Evolutionary conservation across 75 land plant genomes (phyloP).

Genomic region (Cunninghamia lanceolata): DNA sequence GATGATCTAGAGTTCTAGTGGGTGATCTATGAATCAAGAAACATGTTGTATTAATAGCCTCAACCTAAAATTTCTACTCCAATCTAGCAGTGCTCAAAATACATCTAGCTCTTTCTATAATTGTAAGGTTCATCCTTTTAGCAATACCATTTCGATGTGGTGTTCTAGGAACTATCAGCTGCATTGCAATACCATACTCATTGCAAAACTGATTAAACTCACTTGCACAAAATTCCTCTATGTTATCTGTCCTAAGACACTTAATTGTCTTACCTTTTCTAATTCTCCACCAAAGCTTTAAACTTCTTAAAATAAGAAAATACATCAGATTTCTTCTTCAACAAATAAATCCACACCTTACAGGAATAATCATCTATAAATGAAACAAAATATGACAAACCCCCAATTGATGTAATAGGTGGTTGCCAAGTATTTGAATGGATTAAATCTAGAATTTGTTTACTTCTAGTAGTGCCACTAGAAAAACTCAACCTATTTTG

Average conservation of each 20-base stretch:
- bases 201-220: constrained; percentile 11
- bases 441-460: too few species aligned
- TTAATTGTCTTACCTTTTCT: constrained; percentile 8
- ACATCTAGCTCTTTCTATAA: constrained; percentile 21
- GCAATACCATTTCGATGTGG: constrained; percentile 43
- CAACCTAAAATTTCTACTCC: constrained; percentile 29
- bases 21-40: constrained; percentile 18
- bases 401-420: constrained; percentile 9
- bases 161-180: constrained; percentile 13
- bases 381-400: too few species aligned
- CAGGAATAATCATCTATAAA: constrained; percentile 35
- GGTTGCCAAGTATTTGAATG: constrained; percentile 28
- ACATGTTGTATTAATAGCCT: constrained; percentile 17
- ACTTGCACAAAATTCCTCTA: constrained; percentile 17
- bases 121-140: constrained; percentile 23
- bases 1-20: constrained; percentile 7
- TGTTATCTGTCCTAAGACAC: constrained; percentile 18
- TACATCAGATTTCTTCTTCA: constrained; percentile 30
- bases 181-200: constrained; percentile 15
- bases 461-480: too few species aligned
- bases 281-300: not conserved
- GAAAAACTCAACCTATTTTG: too few species aligned
- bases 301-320: constrained; percentile 15
- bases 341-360: constrained; percentile 26
- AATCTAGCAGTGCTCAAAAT: constrained; percentile 23